phyloP scores from a whole-genome alignment of 257 asterid genomes.

The Rauvolfia tetraphylla region DNA sequence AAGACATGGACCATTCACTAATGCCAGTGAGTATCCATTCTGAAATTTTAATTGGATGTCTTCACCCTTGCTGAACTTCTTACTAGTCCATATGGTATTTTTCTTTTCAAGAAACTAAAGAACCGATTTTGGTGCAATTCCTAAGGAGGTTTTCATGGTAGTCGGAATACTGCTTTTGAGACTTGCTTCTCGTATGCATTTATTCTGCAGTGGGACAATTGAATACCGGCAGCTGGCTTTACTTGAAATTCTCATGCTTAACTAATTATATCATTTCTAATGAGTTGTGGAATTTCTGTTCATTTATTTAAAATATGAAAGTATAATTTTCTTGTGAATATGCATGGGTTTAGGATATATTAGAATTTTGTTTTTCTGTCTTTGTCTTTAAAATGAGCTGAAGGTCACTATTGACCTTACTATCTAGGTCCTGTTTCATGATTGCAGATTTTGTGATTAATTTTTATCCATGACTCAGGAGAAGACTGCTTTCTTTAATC shows the following conservation, averaged over 20 bases:
- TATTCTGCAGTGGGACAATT: background rate
- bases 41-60: constrained; percentile 12
- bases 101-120: background rate
- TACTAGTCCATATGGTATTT: background rate
- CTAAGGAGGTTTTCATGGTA: background rate
- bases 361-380: background rate
- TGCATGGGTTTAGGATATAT: background rate
- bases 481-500: background rate
- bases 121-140: background rate
- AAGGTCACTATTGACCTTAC: background rate
- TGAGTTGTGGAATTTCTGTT: background rate
- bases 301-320: background rate
- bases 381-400: background rate
- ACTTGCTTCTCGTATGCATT: background rate
- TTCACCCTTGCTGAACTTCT: background rate
- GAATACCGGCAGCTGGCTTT: background rate
- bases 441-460: background rate
- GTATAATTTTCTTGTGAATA: background rate
- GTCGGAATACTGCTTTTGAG: background rate
- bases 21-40: constrained; percentile 51
- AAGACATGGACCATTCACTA: constrained; percentile 57
- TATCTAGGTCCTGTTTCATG: background rate
- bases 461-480: background rate
- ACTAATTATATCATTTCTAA: background rate
- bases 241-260: background rate